Evolutionary conservation across 140 eudicot species (phyloP).

Genomic region (Anethum foeniculum): DNA sequence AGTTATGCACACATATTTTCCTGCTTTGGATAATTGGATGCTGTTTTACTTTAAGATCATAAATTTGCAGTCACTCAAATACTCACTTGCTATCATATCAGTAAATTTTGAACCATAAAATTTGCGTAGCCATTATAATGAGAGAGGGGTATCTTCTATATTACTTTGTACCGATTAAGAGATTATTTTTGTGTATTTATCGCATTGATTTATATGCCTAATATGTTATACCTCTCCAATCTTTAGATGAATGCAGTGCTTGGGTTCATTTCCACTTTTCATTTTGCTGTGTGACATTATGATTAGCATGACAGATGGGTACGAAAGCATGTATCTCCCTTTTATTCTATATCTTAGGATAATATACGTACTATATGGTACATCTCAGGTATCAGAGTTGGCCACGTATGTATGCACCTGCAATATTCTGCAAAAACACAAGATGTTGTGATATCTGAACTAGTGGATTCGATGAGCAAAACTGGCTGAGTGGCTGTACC

Average conservation of each 20-base stretch:
- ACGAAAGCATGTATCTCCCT: neutral
- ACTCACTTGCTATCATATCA: too few relatives aligned
- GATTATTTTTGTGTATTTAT: too few relatives aligned
- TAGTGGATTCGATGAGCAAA: neutral
- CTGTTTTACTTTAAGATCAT: too few relatives aligned
- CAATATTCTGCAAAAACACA: neutral
- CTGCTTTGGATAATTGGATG: neutral
- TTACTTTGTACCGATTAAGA: too few relatives aligned
- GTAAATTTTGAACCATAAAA: too few relatives aligned
- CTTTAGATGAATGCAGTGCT: neutral
- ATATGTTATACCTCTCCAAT: neutral
- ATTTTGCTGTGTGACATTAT: neutral
- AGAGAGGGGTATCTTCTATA: too few relatives aligned
- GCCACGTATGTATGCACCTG: neutral
- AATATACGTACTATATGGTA: neutral
- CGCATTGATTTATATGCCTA: neutral
- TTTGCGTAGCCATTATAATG: too few relatives aligned
- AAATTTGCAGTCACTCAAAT: too few relatives aligned
- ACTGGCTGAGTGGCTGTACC: neutral
- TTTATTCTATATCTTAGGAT: neutral
- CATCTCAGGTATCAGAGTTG: neutral
- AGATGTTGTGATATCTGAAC: neutral
- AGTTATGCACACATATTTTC: too few relatives aligned
- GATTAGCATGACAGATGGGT: neutral
- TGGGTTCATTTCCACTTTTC: neutral